Conservation (phyloP, 2,329 filamentous ascomycete species). For the Trichoderma guizhouense region DNA sequence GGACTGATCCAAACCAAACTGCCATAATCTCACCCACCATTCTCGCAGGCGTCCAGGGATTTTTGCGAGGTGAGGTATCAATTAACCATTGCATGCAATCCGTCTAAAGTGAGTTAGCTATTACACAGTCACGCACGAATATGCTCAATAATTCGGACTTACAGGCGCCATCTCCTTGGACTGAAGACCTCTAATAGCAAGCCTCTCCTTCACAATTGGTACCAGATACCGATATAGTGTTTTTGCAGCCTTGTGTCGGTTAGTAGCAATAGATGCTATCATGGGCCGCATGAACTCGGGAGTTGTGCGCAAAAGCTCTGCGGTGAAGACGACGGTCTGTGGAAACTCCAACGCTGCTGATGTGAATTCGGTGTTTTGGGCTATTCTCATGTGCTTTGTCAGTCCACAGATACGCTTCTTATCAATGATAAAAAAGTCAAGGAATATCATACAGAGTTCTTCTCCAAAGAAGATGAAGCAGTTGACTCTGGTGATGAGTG, state of each 20-base stretch:
- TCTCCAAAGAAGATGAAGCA: not conserved
- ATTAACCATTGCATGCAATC: not conserved
- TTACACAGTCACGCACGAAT: not conserved
- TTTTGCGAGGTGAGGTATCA: not conserved
- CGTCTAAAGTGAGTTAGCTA: not conserved
- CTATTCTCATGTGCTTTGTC: not conserved
- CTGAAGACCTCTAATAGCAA: not conserved
- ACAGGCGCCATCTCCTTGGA: not conserved
- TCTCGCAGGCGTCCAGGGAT: constrained; percentile 11
- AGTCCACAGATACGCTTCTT: no score
- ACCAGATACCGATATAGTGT: no score
- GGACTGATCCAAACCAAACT: constrained; percentile 17
- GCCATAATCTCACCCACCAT: constrained; percentile 19
- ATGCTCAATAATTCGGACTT: rapidly evolving
- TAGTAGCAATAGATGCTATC: no score
- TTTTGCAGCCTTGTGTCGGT: no score
- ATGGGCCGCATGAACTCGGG: no score
- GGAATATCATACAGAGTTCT: not conserved
- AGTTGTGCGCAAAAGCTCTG: no score
- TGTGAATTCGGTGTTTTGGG: not conserved
- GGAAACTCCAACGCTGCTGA: no score
- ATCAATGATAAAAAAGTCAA: no score
- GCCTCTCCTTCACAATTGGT: not conserved
- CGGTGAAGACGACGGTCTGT: no score
- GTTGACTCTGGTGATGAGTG: not conserved